phyloP scores from a whole-genome alignment of 352 stramenopile genomes.

The Globisporangium spinosum region DNA sequence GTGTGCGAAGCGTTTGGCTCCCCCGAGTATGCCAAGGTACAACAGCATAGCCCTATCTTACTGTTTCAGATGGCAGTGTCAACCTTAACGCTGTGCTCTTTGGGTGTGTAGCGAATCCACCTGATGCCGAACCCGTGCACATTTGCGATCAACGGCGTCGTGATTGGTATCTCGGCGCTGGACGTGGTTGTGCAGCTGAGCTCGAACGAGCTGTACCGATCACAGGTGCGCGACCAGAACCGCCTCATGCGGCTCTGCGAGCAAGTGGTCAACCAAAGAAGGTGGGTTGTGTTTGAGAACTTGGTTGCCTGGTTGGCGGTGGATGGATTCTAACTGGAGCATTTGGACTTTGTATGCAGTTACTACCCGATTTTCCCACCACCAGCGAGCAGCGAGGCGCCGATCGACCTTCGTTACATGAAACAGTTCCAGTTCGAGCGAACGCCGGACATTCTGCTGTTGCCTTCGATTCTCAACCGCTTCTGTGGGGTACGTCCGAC shows the following conservation, averaged over 20 bases:
- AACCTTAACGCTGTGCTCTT: not conserved
- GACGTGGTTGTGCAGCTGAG: constrained; percentile 90
- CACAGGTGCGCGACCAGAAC: constrained; percentile 58
- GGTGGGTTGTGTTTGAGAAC: constrained; percentile 23
- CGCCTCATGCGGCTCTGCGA: constrained; percentile 72
- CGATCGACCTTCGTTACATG: constrained; percentile 91
- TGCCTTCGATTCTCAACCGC: constrained; percentile 92
- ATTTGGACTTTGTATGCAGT: constrained; percentile 16
- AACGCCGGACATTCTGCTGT: constrained; percentile 93
- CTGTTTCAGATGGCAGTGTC: too few species aligned
- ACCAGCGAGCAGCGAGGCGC: constrained; percentile 52
- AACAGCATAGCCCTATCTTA: too few species aligned
- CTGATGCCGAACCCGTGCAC: constrained; percentile 95
- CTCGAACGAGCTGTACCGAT: constrained; percentile 71
- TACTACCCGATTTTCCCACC: constrained; percentile 84
- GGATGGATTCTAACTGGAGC: not conserved
- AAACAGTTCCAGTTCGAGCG: constrained; percentile 89
- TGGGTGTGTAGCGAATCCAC: constrained; percentile 78
- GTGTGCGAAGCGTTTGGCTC: constrained; percentile 62
- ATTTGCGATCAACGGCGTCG: constrained; percentile 92
- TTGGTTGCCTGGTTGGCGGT: not conserved
- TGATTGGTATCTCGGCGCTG: constrained; percentile 91
- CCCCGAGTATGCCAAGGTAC: constrained; percentile 57
- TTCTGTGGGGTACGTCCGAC: constrained; percentile 74
- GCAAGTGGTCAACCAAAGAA: constrained; percentile 79